phyloP scores from a whole-genome alignment of 768 basidiomycete genomes.

The Candolleomyces eurysporus region DNA sequence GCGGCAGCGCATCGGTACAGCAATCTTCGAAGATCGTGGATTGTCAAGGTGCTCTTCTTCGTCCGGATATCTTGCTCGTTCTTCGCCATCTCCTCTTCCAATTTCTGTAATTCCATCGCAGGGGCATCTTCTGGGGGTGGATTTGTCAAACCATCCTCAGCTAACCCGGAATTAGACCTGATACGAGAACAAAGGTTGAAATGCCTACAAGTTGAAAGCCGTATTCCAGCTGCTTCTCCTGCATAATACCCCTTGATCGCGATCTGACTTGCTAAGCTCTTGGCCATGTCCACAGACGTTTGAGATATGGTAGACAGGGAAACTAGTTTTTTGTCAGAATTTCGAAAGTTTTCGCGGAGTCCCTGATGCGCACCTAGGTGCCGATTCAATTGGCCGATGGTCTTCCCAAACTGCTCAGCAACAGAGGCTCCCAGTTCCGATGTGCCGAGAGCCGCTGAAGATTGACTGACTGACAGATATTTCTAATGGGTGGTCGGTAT shows the following conservation, averaged over 20 bases:
- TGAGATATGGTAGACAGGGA: constrained; percentile 53
- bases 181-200: not conserved
- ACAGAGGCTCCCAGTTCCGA: constrained; percentile 91
- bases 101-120: constrained; percentile 55
- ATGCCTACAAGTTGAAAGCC: constrained; percentile 51
- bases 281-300: constrained; percentile 80
- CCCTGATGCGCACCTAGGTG: constrained; percentile 59
- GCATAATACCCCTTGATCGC: constrained; percentile 88
- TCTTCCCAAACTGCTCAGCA: constrained; percentile 82
- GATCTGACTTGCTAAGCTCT: constrained; percentile 79
- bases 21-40: constrained; percentile 81
- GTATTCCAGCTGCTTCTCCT: constrained; percentile 82
- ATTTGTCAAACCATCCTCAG: constrained; percentile 57
- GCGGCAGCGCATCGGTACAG: constrained; percentile 86
- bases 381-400: constrained; percentile 73
- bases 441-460: constrained; percentile 63
- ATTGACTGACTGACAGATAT: constrained; percentile 80
- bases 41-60: constrained; percentile 70
- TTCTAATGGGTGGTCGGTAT: constrained; percentile 47
- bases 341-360: not conserved
- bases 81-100: constrained; percentile 66
- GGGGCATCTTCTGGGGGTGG: constrained; percentile 60
- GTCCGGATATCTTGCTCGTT: constrained; percentile 66
- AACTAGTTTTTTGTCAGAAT: constrained; percentile 30
- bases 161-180: constrained; percentile 30